These are phyloP conservation scores for Pouteria campechiana DNA, from an alignment of 179 eudicot genomes.

Conservation along the genomic window DNA sequence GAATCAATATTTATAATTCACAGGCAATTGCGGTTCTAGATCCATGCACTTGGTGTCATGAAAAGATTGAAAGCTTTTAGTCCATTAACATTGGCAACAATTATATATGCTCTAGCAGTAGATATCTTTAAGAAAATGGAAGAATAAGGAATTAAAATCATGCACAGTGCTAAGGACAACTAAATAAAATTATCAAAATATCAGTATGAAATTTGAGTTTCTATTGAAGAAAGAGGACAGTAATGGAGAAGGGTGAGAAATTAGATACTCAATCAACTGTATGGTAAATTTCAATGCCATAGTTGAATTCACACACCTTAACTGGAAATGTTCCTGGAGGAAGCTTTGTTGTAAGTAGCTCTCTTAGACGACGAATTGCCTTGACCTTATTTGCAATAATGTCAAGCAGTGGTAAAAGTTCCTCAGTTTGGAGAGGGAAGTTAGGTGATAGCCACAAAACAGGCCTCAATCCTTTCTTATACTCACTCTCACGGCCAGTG, in stretches of 20 bases:
- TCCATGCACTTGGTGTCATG: too few species aligned
- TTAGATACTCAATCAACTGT: not conserved
- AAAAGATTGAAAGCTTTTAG: too few species aligned
- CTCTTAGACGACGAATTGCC: conserved; percentile 45
- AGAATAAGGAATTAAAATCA: too few species aligned
- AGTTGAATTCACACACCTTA: conserved; percentile 23
- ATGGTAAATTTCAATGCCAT: not conserved
- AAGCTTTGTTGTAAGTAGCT: conserved; percentile 45
- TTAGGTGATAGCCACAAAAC: conserved; percentile 43
- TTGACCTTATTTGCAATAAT: conserved; percentile 51
- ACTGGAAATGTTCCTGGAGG: conserved; percentile 55
- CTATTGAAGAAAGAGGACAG: too few species aligned
- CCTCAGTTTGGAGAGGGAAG: conserved; percentile 41
- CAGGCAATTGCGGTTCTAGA: too few species aligned
- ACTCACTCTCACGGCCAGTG: conserved; percentile 35
- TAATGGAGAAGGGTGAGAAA: not conserved
- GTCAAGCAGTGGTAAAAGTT: conserved; percentile 45
- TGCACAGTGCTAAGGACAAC: too few species aligned
- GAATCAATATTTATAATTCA: too few species aligned
- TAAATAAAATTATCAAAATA: too few species aligned
- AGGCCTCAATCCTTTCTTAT: conserved; percentile 54
- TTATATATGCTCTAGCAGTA: too few species aligned
- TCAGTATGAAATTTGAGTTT: too few species aligned
- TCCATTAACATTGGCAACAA: too few species aligned
- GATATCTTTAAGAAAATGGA: too few species aligned